Percentiles rank a stretch among this genome's conserved stretches.
These are phyloP conservation scores for Fusarium gaditjirri DNA, from an alignment of 2,329 filamentous ascomycete genomes.

Conservation along the genomic window DNA sequence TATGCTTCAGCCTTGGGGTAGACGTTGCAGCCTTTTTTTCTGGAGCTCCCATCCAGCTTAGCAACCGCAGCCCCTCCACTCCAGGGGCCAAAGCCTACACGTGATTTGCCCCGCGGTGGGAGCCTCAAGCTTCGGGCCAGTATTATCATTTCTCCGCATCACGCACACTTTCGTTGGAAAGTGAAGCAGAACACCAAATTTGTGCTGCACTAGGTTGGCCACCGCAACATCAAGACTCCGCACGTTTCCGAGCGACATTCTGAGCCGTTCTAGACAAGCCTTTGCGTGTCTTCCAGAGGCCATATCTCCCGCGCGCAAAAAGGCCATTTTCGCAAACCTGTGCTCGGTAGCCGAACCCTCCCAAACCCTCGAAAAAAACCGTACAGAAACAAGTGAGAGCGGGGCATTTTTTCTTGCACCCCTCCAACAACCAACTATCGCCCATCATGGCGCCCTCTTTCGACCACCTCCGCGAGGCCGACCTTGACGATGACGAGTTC, in stretches of 20 bases:
- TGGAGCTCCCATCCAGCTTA: conserved; percentile 45
- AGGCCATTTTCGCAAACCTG: conserved; percentile 28
- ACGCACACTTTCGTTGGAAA: conserved; percentile 54
- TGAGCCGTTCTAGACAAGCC: conserved; percentile 37
- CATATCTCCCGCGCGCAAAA: conserved; percentile 38
- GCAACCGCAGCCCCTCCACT: conserved; percentile 43
- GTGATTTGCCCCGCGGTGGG: conserved; percentile 55
- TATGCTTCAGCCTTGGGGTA: conserved; percentile 46
- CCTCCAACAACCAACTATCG: conserved; percentile 47
- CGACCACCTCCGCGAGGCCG: conserved; percentile 90
- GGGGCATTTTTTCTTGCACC: conserved; percentile 52
- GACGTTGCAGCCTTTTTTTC: conserved; percentile 46
- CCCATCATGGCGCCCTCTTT: conserved; percentile 88
- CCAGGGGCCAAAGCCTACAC: conserved; percentile 43
- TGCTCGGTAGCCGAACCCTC: conserved; percentile 33
- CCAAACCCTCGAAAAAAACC: conserved; percentile 34
- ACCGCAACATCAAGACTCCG: conserved; percentile 45
- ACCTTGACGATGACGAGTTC: conserved; percentile 85
- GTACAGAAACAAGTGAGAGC: conserved; percentile 45
- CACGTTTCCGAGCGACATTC: conserved; percentile 42
- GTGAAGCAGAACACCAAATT: conserved; percentile 53
- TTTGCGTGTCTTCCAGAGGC: conserved; percentile 35
- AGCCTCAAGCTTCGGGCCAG: conserved; percentile 44
- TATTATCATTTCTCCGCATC: conserved; percentile 54
- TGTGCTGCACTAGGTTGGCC: conserved; percentile 46